Conservation (phyloP, 345 rosid genomes). For the Excoecaria agallocha region DNA sequence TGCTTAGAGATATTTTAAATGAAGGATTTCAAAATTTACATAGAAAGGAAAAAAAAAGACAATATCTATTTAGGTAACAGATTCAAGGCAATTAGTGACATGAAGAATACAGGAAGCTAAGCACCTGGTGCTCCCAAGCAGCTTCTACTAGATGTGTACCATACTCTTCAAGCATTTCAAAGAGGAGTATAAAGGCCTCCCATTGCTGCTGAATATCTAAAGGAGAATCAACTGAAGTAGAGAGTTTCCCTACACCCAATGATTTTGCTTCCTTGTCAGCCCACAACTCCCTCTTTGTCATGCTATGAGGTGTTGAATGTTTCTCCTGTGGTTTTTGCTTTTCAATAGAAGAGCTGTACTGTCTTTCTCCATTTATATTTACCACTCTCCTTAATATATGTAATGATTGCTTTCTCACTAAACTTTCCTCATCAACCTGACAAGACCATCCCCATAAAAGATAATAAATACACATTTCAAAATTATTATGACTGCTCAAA, state of each 20-base stretch:
- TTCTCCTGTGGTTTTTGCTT: constrained; percentile 38
- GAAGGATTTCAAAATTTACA: background rate
- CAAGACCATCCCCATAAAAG: constrained; percentile 16
- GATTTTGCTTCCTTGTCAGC: constrained; percentile 92
- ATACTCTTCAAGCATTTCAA: constrained; percentile 92
- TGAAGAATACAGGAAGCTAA: constrained; percentile 6
- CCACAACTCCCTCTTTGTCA: constrained; percentile 78
- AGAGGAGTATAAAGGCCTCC: constrained; percentile 83
- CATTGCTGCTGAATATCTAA: constrained; percentile 59
- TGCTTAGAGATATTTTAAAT: background rate
- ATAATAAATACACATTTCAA: background rate
- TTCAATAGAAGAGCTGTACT: constrained; percentile 21
- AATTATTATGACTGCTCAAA: constrained; percentile 7
- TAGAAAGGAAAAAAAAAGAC: background rate
- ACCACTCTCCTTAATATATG: constrained; percentile 64
- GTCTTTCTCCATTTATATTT: constrained; percentile 40
- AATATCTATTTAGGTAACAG: background rate
- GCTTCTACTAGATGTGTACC: constrained; percentile 98
- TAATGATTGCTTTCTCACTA: constrained; percentile 85
- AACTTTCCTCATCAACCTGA: constrained; percentile 78
- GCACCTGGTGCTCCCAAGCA: constrained; percentile 94
- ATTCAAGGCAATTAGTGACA: background rate
- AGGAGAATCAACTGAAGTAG: constrained; percentile 44
- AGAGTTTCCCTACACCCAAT: constrained; percentile 66
- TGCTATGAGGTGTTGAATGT: constrained; percentile 40